phyloP scores from a whole-genome alignment of 1,284 basidiomycete species.

The Sphagnurus paluster region DNA sequence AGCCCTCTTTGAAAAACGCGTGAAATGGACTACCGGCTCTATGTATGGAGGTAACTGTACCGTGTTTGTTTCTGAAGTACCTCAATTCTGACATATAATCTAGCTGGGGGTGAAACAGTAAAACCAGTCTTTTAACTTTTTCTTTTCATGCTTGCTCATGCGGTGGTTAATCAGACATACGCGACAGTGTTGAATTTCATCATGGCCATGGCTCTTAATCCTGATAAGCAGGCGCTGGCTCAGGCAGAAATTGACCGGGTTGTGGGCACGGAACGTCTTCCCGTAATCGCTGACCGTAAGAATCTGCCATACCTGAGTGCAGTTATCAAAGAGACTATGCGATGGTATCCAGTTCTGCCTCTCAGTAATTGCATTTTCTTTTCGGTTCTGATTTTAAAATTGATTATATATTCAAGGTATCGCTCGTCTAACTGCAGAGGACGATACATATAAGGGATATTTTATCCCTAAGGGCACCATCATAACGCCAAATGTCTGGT shows the following conservation, averaged over 20 bases:
- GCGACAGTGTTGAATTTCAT: constrained; percentile 27
- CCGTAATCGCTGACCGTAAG: constrained; percentile 6
- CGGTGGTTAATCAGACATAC: constrained; percentile 20
- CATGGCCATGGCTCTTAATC: constrained; percentile 22
- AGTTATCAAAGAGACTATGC: constrained; percentile 12
- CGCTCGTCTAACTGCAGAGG: too few relatives aligned
- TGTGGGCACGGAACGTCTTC: constrained; percentile 4
- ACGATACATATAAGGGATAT: too few relatives aligned
- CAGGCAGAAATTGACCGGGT: constrained; percentile 13
- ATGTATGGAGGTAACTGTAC: constrained; percentile 28
- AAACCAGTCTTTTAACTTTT: neutral
- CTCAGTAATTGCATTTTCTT: too few relatives aligned
- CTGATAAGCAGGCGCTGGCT: constrained; percentile 10
- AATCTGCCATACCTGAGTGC: constrained; percentile 13
- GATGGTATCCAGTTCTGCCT: neutral
- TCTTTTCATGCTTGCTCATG: neutral
- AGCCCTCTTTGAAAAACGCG: neutral
- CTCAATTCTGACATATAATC: neutral
- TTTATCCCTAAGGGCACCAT: constrained; percentile 9
- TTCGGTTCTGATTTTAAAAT: too few relatives aligned
- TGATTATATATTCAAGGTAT: too few relatives aligned
- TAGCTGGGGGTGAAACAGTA: constrained; percentile 26
- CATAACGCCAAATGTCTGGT: constrained; percentile 9
- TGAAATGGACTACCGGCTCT: constrained; percentile 24
- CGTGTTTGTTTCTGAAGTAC: neutral